Evolutionary conservation across 2,329 filamentous ascomycete genomes (phyloP).

Genomic region (Cladosporium austrohemisphaericum): DNA sequence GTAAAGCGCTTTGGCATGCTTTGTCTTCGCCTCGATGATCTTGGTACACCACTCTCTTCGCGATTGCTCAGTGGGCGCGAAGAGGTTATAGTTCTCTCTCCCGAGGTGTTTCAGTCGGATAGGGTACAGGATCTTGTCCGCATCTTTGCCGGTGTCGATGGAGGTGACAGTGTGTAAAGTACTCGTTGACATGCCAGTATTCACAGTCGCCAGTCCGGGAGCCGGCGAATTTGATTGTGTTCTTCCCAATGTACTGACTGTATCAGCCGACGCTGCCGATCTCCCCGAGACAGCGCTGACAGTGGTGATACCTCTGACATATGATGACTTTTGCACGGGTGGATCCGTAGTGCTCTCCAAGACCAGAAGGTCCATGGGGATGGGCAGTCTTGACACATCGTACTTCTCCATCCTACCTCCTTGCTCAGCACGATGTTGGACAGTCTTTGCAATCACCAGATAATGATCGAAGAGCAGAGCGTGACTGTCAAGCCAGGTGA

Average conservation of each 20-base stretch:
- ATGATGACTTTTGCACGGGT: conserved; percentile 72
- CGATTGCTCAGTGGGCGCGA: conserved; percentile 70
- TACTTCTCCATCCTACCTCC: conserved; percentile 76
- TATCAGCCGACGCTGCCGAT: conserved; percentile 23
- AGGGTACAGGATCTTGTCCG: conserved; percentile 78
- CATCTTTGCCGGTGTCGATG: conserved; percentile 60
- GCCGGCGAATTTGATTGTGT: conserved; percentile 34
- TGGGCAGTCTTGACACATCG: conserved; percentile 90
- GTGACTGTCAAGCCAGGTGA: conserved; percentile 91
- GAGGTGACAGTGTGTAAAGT: conserved; percentile 46
- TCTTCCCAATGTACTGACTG: conserved; percentile 51
- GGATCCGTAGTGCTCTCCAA: conserved; percentile 92
- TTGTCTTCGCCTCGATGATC: conserved; percentile 91
- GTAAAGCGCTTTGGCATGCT: conserved; percentile 81
- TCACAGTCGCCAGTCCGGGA: conserved; percentile 58
- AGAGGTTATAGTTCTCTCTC: conserved; percentile 87
- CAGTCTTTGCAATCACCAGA: conserved; percentile 78
- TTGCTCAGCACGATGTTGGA: conserved; percentile 64
- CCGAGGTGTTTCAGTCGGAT: conserved; percentile 96
- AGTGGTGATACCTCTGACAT: conserved; percentile 67
- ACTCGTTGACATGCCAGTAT: conserved; percentile 60
- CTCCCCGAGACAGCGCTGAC: conserved; percentile 54
- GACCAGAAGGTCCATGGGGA: conserved; percentile 93
- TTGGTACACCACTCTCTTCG: conserved; percentile 87
- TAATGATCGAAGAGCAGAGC: conserved; percentile 96